Conservation (phyloP, 164 flowering plant genomes). For the Sedum album region DNA sequence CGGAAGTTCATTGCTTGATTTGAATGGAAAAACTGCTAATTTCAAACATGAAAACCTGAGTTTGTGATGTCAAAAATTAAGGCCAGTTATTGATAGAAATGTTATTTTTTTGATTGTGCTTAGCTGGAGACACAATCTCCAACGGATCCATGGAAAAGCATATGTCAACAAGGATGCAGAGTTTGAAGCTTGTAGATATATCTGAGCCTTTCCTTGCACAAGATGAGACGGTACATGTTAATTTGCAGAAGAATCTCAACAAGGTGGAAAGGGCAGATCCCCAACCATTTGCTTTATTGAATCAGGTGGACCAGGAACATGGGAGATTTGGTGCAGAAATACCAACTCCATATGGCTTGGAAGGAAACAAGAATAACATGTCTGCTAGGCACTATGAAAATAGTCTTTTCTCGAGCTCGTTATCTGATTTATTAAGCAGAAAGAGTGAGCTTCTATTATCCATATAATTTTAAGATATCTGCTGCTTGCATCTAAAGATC, state of each 20-base stretch:
- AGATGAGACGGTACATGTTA: neutral
- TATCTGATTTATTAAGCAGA: conserved; percentile 57
- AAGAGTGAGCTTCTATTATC: conserved; percentile 36
- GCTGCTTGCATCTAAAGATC: neutral
- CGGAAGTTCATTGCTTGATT: neutral
- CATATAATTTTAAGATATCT: neutral
- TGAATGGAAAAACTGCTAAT: neutral
- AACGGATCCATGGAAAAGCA: neutral
- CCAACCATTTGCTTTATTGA: neutral
- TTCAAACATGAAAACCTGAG: neutral
- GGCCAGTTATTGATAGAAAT: neutral
- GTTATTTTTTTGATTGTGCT: neutral
- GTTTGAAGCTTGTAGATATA: neutral
- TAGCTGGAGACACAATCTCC: neutral
- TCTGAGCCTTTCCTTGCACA: neutral
- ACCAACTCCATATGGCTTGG: conserved; percentile 27
- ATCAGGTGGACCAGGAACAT: conserved; percentile 22
- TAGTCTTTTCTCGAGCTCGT: conserved; percentile 73
- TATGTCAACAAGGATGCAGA: neutral
- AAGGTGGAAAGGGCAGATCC: neutral
- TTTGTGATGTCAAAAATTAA: too few species aligned
- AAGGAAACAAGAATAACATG: conserved; percentile 27
- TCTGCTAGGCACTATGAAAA: conserved; percentile 46
- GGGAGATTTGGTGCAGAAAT: conserved; percentile 12
- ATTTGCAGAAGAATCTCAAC: neutral